Evolutionary conservation across 352 stramenopile species (phyloP), one percentile per base, ranked within the genome.

Genomic region (Phytophthora ramorum): DNA sequence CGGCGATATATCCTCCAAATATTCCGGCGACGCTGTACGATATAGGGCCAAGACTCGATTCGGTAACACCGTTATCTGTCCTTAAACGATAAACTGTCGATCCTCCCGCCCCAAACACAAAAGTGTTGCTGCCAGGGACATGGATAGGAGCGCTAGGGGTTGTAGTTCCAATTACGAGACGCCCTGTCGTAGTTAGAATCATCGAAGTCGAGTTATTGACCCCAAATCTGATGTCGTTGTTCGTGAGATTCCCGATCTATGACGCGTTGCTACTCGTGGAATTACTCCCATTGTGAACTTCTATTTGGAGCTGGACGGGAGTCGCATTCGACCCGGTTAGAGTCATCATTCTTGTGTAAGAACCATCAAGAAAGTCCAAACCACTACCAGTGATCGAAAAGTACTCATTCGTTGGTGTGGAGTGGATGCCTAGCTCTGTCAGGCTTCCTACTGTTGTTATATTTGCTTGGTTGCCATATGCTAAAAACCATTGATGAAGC

Each of bases 361-460:
- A 32, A 20, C 58, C 58, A 58, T 58, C 58, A n/a, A 65, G 26
- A 58, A 17, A 65, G 28, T 46, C 24, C 1, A 46, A 47, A 12
- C 46, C 58, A 24, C 9, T 32, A 22, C 58, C 47, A 40, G 37
- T 65, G 13, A 65, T 65, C 26, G 47, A 52, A 13, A 65, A 58
- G 34, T 65, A 65, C 7, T 65, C 58, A 58, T 52, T 58, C 19
- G 58, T 53, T 40, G 58, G 2, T 40, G 58, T 58, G 9, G 58
- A 58, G 28, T 65, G 46, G 14, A 58, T 58, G 0, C 58, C 58
- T 12, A 58, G 38, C 35, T 64, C 57, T 34, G 44, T 64, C 26
- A 52, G 57, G 3, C 2, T 22, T 40, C 58, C 47, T 53, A 65
- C 58, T n/a, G 47, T 65, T 52, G 58, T 65, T 48, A 65, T 65